Conservation (phyloP, 2,329 filamentous ascomycete species). For the Pyrenochaeta sp. region DNA sequence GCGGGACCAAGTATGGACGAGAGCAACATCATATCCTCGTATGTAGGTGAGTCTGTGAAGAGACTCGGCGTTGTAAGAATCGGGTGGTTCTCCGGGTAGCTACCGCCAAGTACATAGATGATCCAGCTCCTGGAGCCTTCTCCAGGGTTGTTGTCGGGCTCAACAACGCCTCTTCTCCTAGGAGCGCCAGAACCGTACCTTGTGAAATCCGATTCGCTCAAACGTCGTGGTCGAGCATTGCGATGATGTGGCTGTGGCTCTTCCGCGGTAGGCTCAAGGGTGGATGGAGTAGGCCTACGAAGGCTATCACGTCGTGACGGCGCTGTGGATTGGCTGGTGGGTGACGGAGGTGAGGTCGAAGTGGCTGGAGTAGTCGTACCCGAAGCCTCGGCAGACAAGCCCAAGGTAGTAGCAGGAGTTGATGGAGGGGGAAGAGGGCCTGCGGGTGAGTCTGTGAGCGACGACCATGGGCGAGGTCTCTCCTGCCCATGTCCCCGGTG, state of each 20-base stretch:
- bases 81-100: constrained; percentile 74
- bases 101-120: constrained; percentile 75
- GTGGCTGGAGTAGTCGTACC: constrained; percentile 55
- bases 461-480: constrained; percentile 53
- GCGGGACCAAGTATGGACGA: constrained; percentile 72
- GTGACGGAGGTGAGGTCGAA: constrained; percentile 45
- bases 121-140: constrained; percentile 71
- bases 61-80: constrained; percentile 74
- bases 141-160: constrained; percentile 64
- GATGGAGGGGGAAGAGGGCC: constrained; percentile 70
- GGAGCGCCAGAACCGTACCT: constrained; percentile 69
- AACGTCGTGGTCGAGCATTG: constrained; percentile 61
- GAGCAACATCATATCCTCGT: constrained; percentile 76
- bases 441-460: constrained; percentile 63
- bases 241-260: constrained; percentile 50
- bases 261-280: constrained; percentile 55
- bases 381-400: constrained; percentile 63
- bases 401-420: constrained; percentile 66
- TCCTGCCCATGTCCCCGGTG: constrained; percentile 54
- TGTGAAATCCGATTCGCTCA: constrained; percentile 69
- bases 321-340: constrained; percentile 41
- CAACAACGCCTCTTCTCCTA: constrained; percentile 70
- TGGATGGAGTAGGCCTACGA: constrained; percentile 49
- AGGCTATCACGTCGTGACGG: constrained; percentile 53
- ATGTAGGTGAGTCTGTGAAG: constrained; percentile 75